Evolutionary conservation across 2,329 filamentous ascomycete species (phyloP), one percentile per base, ranked within the genome.

Genomic region (Balansia obtecta): DNA sequence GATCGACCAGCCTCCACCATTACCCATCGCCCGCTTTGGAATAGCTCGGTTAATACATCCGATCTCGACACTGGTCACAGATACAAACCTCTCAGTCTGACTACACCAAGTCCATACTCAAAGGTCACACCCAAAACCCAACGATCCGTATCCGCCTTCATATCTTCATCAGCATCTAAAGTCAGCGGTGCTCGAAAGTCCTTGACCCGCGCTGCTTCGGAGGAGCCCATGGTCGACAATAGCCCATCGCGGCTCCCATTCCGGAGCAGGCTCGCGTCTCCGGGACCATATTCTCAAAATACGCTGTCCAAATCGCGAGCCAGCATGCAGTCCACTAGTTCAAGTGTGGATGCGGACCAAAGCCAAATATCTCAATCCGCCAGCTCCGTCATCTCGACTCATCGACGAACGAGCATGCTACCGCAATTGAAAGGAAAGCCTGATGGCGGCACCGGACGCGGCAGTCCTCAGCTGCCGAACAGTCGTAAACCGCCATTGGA

Each of bases 1-100:
- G 49, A n/a, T n/a, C 70, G 74, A 47, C 69, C 76, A 50, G 61
- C 69, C 39, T 68, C 72, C 2, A 71, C 71, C 11, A 56, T 73
- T 34, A 63, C 76, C 51, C 72, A 77, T 51, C 80, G 84, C 47
- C 87, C 87, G 3, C 76, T 81, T 52, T 93, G 87, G 87, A 91
- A 83, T 60, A 61, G 60, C 11, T 85, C 82, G 32, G 79, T 81
- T 6, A 88, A 84, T 58, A 76, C 78, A 4, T 68, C 69, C 7
- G 76, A 81, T 53, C 70, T 81, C n/a, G 75, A 83, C 33, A 76
- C 79, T n/a, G 81, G 82, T 27, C 82, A 85, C 63, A 79, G 80
- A 62, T 85, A 81, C 67, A 83, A 79, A 58, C 78, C 83, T 11
- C 66, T 83, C 11, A 77, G 67, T 37, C 66, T 79, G 43, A 81